Evolutionary conservation across 2,329 filamentous ascomycete genomes (phyloP).

Genomic region (Blumeriella jaapii): DNA sequence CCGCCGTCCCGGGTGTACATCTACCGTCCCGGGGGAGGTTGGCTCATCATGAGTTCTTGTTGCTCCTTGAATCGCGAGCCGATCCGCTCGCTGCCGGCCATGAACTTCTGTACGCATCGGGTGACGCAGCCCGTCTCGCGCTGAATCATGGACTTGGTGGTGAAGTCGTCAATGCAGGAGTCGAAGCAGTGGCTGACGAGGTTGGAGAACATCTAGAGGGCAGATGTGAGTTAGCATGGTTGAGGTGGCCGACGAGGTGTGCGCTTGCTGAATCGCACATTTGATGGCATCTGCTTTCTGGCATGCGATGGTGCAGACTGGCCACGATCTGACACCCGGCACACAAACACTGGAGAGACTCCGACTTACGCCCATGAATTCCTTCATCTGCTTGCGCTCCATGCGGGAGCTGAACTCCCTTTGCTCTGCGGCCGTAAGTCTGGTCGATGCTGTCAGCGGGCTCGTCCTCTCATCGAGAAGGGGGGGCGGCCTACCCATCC

Average conservation of each 20-base stretch:
- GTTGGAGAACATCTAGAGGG: slow-evolving; percentile 44
- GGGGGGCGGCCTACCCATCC: slow-evolving; percentile 23
- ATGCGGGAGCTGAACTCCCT: slow-evolving; percentile 88
- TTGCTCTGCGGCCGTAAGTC: slow-evolving; percentile 52
- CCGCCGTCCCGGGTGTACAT: too few relatives aligned
- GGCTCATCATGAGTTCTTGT: slow-evolving; percentile 44
- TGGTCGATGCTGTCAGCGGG: slow-evolving; percentile 14
- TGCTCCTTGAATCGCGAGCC: slow-evolving; percentile 79
- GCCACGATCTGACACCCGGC: not conserved
- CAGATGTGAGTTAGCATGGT: slow-evolving; percentile 13
- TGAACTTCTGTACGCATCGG: slow-evolving; percentile 91
- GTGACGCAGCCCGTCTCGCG: slow-evolving; percentile 87
- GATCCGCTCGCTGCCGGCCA: slow-evolving; percentile 82
- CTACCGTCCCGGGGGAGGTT: slow-evolving; percentile 24
- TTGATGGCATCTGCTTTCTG: not conserved
- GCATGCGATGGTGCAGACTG: not conserved
- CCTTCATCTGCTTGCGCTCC: slow-evolving; percentile 97
- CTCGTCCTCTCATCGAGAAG: not conserved
- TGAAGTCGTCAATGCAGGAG: slow-evolving; percentile 97
- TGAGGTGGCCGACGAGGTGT: too few relatives aligned
- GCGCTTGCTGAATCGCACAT: too few relatives aligned
- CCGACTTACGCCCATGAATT: slow-evolving; percentile 83
- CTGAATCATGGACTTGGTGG: slow-evolving; percentile 81
- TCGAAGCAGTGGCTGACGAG: slow-evolving; percentile 86
- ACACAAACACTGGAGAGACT: slow-evolving; percentile 10